A percentile compares a stretch with the other conserved stretches of the same genome.
Conservation (phyloP, 768 basidiomycete genomes). For the Hemileccinum impolitum region DNA sequence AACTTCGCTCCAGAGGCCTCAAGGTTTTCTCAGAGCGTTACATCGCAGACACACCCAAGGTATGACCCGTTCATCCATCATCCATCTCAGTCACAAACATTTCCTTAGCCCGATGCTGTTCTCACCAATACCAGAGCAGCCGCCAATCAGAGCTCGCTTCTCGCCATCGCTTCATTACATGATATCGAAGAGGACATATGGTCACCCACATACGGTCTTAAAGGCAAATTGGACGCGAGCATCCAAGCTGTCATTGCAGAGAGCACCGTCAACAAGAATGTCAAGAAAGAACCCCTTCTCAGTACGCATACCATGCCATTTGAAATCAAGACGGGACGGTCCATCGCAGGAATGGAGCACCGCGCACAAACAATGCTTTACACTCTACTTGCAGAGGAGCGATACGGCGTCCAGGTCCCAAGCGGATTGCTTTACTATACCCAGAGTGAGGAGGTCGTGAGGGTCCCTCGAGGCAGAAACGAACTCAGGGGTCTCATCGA, state of each 20-base stretch:
- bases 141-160: slow-evolving; percentile 45
- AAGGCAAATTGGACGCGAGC: slow-evolving; percentile 93
- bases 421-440: slow-evolving; percentile 93
- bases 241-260: slow-evolving; percentile 66
- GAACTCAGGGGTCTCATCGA: slow-evolving; percentile 83
- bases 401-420: slow-evolving; percentile 80
- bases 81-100: not conserved
- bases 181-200: slow-evolving; percentile 98
- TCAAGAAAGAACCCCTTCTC: slow-evolving; percentile 19
- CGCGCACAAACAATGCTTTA: slow-evolving; percentile 98
- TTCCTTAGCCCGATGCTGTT: slow-evolving; percentile 52
- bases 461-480: slow-evolving; percentile 74
- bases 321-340: slow-evolving; percentile 94
- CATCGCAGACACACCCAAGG: slow-evolving; percentile 63
- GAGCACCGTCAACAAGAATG: slow-evolving; percentile 24
- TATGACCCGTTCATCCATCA: slow-evolving; percentile 22
- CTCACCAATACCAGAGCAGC: slow-evolving; percentile 65
- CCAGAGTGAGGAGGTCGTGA: slow-evolving; percentile 82
- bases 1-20: slow-evolving; percentile 60
- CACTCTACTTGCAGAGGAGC: slow-evolving; percentile 83
- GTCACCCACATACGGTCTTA: slow-evolving; percentile 92
- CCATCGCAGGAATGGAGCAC: slow-evolving; percentile 80
- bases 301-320: slow-evolving; percentile 56
- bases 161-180: slow-evolving; percentile 73
- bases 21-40: slow-evolving; percentile 63